These are phyloP conservation scores for Adenanthera pavonina DNA, from an alignment of 306 rosid species.

Conservation along the genomic window DNA sequence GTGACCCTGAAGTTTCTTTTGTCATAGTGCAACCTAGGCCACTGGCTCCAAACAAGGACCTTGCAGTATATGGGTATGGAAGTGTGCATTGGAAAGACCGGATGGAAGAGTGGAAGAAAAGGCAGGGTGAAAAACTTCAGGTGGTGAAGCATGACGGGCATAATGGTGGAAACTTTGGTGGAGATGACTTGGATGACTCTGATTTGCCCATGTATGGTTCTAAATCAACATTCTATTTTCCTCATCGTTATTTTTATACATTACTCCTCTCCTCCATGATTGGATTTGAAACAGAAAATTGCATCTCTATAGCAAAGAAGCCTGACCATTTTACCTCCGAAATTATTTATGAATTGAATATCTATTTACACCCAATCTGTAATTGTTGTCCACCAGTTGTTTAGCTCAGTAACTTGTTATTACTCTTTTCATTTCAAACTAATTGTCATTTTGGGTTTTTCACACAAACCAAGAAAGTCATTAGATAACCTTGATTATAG, in stretches of 20 bases:
- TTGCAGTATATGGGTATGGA: slow-evolving; percentile 95
- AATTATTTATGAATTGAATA: not conserved
- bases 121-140: slow-evolving; percentile 87
- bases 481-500: too few species aligned
- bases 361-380: not conserved
- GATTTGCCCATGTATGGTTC: slow-evolving; percentile 84
- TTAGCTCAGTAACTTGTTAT: not conserved
- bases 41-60: slow-evolving; percentile 93
- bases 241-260: not conserved
- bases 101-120: slow-evolving; percentile 96
- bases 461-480: too few species aligned
- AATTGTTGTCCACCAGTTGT: not conserved
- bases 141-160: slow-evolving; percentile 82
- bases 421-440: not conserved
- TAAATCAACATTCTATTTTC: not conserved
- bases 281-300: slow-evolving; percentile 6
- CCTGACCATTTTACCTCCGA: not conserved
- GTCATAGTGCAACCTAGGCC: slow-evolving; percentile 87
- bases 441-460: too few species aligned
- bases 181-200: slow-evolving; percentile 66
- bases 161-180: slow-evolving; percentile 50
- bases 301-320: not conserved
- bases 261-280: slow-evolving; percentile 8
- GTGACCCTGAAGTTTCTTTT: slow-evolving; percentile 24
- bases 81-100: slow-evolving; percentile 98